Percentiles rank a stretch among this genome's conserved stretches.
Conservation (phyloP, 805 yeast species). For the Cyberlindnera petersonii region DNA sequence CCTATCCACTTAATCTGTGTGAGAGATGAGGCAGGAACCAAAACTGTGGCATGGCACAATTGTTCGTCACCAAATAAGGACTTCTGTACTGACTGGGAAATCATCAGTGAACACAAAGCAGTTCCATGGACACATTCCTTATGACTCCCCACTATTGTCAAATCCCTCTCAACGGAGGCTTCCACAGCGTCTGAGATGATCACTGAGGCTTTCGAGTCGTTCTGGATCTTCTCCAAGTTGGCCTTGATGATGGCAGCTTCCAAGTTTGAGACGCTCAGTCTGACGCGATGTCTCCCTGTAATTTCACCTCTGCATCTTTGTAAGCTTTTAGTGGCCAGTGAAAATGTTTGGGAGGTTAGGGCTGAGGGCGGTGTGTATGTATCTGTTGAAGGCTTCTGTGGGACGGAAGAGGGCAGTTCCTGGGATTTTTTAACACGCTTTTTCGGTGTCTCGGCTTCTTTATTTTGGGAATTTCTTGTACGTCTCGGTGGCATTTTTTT, state of each 20-base stretch:
- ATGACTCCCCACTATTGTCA: slow-evolving; percentile 11
- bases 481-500: slow-evolving; percentile 4
- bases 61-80: background rate
- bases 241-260: slow-evolving; percentile 14
- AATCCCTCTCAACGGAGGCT: slow-evolving; percentile 15
- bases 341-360: background rate
- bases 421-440: slow-evolving; percentile 6
- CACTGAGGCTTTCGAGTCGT: slow-evolving; percentile 6
- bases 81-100: background rate
- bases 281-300: slow-evolving; percentile 1
- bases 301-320: background rate
- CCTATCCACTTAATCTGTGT: background rate
- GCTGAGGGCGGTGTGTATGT: slow-evolving; percentile 12
- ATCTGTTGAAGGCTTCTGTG: slow-evolving; percentile 4
- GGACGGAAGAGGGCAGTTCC: slow-evolving; percentile 1
- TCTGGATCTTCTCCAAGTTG: slow-evolving; percentile 5
- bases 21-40: background rate
- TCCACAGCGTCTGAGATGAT: slow-evolving; percentile 10
- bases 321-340: slow-evolving; percentile 1
- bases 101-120: background rate
- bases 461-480: slow-evolving; percentile 1
- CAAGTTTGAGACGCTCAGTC: slow-evolving; percentile 9
- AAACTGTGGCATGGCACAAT: slow-evolving; percentile 1
- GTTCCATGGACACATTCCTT: slow-evolving; percentile 4
- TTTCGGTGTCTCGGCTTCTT: background rate